Percentiles rank a stretch among this genome's conserved stretches.
phyloP scores from a whole-genome alignment of 1,284 basidiomycete species.

The Heterobasidion irregulare region DNA sequence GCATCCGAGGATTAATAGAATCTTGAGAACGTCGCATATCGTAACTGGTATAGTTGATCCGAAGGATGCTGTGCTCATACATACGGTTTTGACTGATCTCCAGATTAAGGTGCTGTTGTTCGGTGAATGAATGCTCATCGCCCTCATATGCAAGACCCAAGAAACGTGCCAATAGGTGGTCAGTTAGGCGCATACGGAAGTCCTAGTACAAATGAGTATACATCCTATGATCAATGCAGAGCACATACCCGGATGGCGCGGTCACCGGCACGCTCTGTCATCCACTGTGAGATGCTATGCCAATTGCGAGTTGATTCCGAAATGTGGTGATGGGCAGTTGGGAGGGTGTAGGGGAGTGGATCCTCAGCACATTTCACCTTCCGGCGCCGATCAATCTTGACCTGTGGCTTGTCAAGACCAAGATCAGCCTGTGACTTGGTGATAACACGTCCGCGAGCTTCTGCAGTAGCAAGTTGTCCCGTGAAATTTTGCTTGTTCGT shows the following conservation, averaged over 20 bases:
- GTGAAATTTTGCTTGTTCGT: not conserved
- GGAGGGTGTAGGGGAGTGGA: not conserved
- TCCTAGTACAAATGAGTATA: not conserved
- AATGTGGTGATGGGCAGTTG: not conserved
- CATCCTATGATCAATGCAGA: not conserved
- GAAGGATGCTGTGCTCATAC: constrained; percentile 22
- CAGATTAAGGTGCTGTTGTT: constrained; percentile 7
- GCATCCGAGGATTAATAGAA: constrained; percentile 9
- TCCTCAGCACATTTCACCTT: not conserved
- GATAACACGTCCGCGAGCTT: not conserved
- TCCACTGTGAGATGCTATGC: not conserved
- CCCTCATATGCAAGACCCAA: not conserved
- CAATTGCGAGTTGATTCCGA: not conserved
- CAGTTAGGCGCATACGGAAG: not conserved
- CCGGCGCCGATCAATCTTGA: not conserved
- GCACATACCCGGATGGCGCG: not conserved
- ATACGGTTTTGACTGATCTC: constrained; percentile 19
- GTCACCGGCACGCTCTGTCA: not conserved
- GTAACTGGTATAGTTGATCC: constrained; percentile 37
- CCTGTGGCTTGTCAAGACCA: not conserved
- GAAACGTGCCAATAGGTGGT: not conserved
- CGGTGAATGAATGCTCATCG: not conserved
- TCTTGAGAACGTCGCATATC: constrained; percentile 20
- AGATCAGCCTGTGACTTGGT: not conserved
- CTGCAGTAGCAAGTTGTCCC: not conserved